Evolutionary conservation across 495 filamentous ascomycete genomes (phyloP).

Genomic region (Aspergillus indologenus): DNA sequence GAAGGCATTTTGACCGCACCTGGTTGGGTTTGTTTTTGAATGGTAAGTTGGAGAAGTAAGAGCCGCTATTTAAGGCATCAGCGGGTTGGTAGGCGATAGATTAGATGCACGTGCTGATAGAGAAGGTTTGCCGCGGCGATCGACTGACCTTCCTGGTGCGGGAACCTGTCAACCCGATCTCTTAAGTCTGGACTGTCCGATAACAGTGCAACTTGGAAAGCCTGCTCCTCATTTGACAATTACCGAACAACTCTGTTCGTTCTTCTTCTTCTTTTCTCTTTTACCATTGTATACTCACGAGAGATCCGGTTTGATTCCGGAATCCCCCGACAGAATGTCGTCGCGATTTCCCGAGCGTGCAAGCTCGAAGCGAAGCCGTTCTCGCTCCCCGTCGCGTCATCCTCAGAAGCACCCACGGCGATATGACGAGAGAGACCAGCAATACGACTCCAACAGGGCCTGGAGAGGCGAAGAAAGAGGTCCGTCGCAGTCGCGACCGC

Average conservation of each 20-base stretch:
- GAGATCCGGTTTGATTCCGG: background rate
- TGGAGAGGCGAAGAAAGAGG: constrained; percentile 23
- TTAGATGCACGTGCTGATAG: constrained; percentile 18
- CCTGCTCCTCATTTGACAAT: constrained; percentile 10
- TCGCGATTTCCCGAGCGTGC: constrained; percentile 31
- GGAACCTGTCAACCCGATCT: background rate
- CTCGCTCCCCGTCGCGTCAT: constrained; percentile 44
- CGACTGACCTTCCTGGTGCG: constrained; percentile 27
- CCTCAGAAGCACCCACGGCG: constrained; percentile 38
- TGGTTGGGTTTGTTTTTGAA: background rate
- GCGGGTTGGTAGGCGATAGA: constrained; percentile 7
- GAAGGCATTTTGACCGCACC: constrained; percentile 31
- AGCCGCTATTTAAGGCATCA: constrained; percentile 5
- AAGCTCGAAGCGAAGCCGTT: constrained; percentile 37
- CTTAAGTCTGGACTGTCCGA: background rate
- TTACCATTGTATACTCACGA: background rate
- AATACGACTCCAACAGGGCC: constrained; percentile 24
- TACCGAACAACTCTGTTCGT: background rate
- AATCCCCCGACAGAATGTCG: constrained; percentile 27
- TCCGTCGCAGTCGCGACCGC: constrained; percentile 26
- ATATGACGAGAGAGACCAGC: constrained; percentile 30
- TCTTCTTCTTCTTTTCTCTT: background rate
- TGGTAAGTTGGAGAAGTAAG: background rate
- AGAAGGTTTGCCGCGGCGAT: constrained; percentile 29
- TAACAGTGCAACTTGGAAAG: background rate